A percentile compares a stretch with the other conserved stretches of the same genome.
Evolutionary conservation across 805 yeast species (phyloP).

Genomic region (Debaryomyces prosopidis): DNA sequence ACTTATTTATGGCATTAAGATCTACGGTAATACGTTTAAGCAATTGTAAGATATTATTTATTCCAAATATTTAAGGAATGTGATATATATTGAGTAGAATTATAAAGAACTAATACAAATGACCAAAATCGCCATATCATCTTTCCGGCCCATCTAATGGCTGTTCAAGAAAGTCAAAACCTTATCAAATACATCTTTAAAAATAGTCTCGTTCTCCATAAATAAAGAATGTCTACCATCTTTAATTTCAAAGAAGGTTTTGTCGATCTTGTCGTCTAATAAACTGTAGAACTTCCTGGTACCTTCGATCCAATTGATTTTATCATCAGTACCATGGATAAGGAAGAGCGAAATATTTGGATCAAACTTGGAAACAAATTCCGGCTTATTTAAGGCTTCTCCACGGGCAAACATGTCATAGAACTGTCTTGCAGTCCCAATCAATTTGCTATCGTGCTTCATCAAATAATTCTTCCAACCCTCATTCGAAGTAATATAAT

Average conservation of each 20-base stretch:
- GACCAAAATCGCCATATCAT: no score
- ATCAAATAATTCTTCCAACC: constrained; percentile 47
- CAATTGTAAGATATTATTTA: no score
- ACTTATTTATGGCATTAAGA: no score
- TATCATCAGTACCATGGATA: constrained; percentile 64
- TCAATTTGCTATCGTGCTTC: constrained; percentile 36
- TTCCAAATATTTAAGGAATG: no score
- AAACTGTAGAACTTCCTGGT: constrained; percentile 42
- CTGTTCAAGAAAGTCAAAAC: constrained; percentile 37
- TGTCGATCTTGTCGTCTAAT: constrained; percentile 33
- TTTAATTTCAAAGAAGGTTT: constrained; percentile 23
- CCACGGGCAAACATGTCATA: constrained; percentile 68
- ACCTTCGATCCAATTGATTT: constrained; percentile 55
- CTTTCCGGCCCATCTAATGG: neutral
- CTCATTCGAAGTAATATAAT: constrained; percentile 53
- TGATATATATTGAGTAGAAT: no score
- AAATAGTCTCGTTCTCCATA: constrained; percentile 46
- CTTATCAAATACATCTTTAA: constrained; percentile 31
- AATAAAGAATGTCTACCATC: constrained; percentile 47
- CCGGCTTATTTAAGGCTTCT: constrained; percentile 42
- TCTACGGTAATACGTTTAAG: no score
- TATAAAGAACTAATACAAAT: no score
- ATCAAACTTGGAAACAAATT: constrained; percentile 34
- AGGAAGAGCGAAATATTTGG: constrained; percentile 51
- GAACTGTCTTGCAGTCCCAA: constrained; percentile 58